Percentiles rank a stretch among this genome's conserved stretches.
These are phyloP conservation scores for Leccinum ochraceum DNA, from an alignment of 768 basidiomycete genomes.

Conservation along the genomic window DNA sequence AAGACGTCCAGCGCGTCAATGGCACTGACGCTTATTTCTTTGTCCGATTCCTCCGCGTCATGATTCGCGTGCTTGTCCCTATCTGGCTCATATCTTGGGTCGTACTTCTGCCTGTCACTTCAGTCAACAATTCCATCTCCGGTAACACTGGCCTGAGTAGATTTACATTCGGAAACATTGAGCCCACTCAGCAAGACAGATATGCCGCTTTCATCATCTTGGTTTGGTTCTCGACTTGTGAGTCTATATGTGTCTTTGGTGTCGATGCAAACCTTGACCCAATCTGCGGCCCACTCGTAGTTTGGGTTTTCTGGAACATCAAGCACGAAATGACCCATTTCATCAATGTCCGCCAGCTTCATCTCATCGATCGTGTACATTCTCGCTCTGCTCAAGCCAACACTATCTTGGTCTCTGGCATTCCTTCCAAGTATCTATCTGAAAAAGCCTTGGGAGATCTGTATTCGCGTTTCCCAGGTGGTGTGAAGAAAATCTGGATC, in stretches of 20 bases:
- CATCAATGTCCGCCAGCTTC: constrained; percentile 74
- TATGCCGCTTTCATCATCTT: constrained; percentile 80
- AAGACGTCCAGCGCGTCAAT: constrained; percentile 62
- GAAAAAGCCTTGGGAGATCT: constrained; percentile 64
- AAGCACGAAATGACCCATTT: constrained; percentile 80
- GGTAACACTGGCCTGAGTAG: constrained; percentile 58
- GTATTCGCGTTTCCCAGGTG: constrained; percentile 86
- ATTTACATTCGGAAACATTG: constrained; percentile 84
- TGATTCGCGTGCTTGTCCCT: constrained; percentile 79
- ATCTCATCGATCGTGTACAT: constrained; percentile 75
- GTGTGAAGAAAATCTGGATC: constrained; percentile 77
- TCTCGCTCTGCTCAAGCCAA: constrained; percentile 82
- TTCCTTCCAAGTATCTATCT: constrained; percentile 77
- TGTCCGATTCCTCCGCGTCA: constrained; percentile 85
- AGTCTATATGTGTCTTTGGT: constrained; percentile 27
- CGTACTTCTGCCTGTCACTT: constrained; percentile 76
- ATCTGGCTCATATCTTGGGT: constrained; percentile 92
- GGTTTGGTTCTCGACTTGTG: constrained; percentile 77
- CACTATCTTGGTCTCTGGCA: constrained; percentile 88
- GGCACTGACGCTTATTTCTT: constrained; percentile 94
- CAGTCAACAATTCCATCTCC: constrained; percentile 48
- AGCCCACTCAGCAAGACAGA: constrained; percentile 47
- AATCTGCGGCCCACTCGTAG: constrained; percentile 36
- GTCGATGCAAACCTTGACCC: background rate
- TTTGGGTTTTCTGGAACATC: constrained; percentile 86